Evolutionary conservation across 179 eudicot species (phyloP).

Genomic region (Vitellaria paradoxa): DNA sequence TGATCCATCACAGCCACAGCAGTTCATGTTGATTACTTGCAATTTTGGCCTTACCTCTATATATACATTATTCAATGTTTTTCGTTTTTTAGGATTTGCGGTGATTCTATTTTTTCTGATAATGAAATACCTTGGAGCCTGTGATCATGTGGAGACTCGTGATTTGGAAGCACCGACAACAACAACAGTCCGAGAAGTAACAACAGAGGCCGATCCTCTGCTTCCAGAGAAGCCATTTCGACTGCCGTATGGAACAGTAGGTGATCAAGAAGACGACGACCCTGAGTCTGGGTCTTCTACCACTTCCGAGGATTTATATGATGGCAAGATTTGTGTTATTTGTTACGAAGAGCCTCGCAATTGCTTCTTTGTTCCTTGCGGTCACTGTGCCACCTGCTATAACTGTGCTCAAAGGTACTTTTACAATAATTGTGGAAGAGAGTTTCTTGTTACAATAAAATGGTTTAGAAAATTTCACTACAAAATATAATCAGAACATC

Average conservation of each 20-base stretch:
- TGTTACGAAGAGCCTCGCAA: conserved; percentile 44
- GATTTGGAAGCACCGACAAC: background rate
- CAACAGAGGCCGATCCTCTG: conserved; percentile 34
- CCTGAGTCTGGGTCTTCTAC: conserved; percentile 26
- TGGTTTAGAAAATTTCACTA: too few relatives aligned
- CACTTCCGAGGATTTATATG: conserved; percentile 49
- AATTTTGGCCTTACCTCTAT: background rate
- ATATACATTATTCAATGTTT: background rate
- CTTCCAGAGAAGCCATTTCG: conserved; percentile 29
- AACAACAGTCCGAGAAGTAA: conserved; percentile 4
- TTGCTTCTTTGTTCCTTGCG: conserved; percentile 60
- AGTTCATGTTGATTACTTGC: background rate
- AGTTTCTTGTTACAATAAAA: too few relatives aligned
- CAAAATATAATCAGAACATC: background rate
- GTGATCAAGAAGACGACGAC: conserved; percentile 18
- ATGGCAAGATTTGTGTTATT: conserved; percentile 53
- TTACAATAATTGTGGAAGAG: too few relatives aligned
- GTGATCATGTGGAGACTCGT: conserved; percentile 4
- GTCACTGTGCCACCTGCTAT: conserved; percentile 51
- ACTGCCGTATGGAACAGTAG: conserved; percentile 36
- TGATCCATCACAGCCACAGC: background rate
- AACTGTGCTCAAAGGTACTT: conserved; percentile 38
- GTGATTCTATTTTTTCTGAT: conserved; percentile 23
- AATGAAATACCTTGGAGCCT: conserved; percentile 35
- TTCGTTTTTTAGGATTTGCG: conserved; percentile 23